Evolutionary conservation across 2,329 filamentous ascomycete genomes (phyloP), one percentile per base, ranked within the genome.

Genomic region (Paraphoma chrysanthemicola): DNA sequence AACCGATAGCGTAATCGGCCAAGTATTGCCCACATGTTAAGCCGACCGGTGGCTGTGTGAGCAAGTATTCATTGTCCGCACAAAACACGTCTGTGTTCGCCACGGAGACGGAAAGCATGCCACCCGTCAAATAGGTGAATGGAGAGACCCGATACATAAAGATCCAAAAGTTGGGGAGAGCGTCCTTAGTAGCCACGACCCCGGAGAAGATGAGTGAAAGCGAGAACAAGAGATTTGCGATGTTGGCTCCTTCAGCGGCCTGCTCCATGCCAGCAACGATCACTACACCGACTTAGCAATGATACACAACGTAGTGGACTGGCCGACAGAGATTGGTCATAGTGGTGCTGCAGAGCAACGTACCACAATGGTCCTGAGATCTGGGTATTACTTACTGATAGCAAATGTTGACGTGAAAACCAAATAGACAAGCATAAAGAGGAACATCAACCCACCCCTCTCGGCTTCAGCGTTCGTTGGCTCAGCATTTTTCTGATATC

Each of bases 341-440:
- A n/a, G n/a, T n/a, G n/a, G n/a, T n/a, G n/a, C n/a, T n/a, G n/a
- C n/a, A n/a, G n/a, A n/a, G n/a, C n/a, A n/a, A n/a, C n/a, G n/a
- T n/a, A n/a, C n/a, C n/a, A n/a, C n/a, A n/a, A n/a, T n/a, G n/a
- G 23, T 23, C 23, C 23, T 23, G 23, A 23, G n/a, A 23, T 23
- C 23, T 23, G 23, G 23, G 23, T 23, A 3, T 23, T 2, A 23
- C 91, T 80, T 57, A 91, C 80, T 77, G 92, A 85, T 53, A 88
- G 85, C 16, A 90, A 87, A 70, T 23, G 23, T 23, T 23, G 95
- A 94, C 4, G 91, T 93, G 85, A 89, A 0, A 88, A 87, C 77
- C 92, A 93, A 43, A 94, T 76, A 60, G 92, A 94, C 93, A 53
- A 83, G 76, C 63, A 92, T 79, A 61, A 91, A 85, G 33, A 94